Evolutionary conservation across 2,329 filamentous ascomycete genomes (phyloP).

Genomic region (Lomentospora prolificans): DNA sequence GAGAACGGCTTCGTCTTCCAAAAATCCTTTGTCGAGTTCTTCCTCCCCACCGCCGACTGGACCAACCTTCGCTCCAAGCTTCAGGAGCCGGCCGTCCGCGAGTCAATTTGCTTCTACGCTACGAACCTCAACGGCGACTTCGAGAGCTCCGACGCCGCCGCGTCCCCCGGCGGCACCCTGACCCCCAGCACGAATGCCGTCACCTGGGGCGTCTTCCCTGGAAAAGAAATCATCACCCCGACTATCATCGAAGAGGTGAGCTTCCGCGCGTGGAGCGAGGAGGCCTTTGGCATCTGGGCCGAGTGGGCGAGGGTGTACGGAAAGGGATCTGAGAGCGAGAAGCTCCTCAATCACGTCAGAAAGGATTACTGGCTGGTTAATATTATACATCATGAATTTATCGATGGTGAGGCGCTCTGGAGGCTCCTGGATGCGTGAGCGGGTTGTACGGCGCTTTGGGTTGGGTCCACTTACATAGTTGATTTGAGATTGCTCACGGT

Average conservation of each 20-base stretch:
- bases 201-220: constrained; percentile 91
- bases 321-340: constrained; percentile 59
- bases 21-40: constrained; percentile 96
- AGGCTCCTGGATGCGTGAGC: constrained; percentile 42
- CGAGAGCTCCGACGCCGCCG: constrained; percentile 48
- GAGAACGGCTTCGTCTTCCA: constrained; percentile 92
- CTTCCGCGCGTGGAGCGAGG: constrained; percentile 88
- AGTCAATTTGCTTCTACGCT: constrained; percentile 78
- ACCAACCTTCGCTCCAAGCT: constrained; percentile 54
- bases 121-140: constrained; percentile 72
- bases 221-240: constrained; percentile 91
- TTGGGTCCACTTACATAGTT: too few relatives aligned
- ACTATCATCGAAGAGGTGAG: constrained; percentile 95
- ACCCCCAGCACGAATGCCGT: constrained; percentile 73
- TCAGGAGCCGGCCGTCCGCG: constrained; percentile 43
- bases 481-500: too few relatives aligned
- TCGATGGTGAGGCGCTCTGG: constrained; percentile 65
- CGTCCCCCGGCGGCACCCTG: constrained; percentile 13
- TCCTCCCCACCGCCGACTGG: constrained; percentile 70
- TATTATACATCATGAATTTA: constrained; percentile 71
- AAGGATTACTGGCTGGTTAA: constrained; percentile 83
- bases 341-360: constrained; percentile 57
- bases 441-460: neutral
- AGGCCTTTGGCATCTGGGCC: constrained; percentile 89
- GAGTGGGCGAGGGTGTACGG: constrained; percentile 90